Base-by-base conservation (phyloP, 805 yeast genomes). In the Spathaspora boniae region DNA sequence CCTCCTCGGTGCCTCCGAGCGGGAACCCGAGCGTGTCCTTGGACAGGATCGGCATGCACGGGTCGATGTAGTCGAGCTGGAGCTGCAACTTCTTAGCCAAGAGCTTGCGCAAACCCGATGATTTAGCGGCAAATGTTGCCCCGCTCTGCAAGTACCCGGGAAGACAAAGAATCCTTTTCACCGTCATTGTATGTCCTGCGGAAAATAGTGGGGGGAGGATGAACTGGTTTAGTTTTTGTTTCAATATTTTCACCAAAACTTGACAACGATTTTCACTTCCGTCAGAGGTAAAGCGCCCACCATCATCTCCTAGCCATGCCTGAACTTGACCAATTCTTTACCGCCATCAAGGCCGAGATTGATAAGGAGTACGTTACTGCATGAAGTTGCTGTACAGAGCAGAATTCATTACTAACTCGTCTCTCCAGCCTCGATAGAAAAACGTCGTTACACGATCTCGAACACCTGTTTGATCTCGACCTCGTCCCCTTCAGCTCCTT, bases 61-160 rank as follows among this genome's bases (percentile, higher is more conserved):
- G 70, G 40, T 59, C 62, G 9, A 65, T 36, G 44, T 56, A 64
- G 25, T 58, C 62, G 9, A 64, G 40, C 25, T 60, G 52, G 32
- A 51, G 47, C 19, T 43, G 38, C 18, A 50, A 44, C 19, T 51
- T 45, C 37, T 58, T 58, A 9, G 55, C 54, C 38, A 59, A 50
- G 9, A 46, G 36, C 38, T 54, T 60, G 12, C 61, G 38, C 12
- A 65, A 36, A 1, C 59, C 64, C 9, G 65, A 50, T 6, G 64
- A 47, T 35, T 61, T 62, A 25, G 55, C 60, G 1, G 63, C 62
- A 14, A 66, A 45, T 3, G 54, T 33, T 29, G 45, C 47, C 14
- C 62, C 68, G 32, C 53, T 56, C 36, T 66, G 72, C 15, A 66
- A 46, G 43, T 48, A 66, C 3, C 72, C 72, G 14, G 68, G 69